Evolutionary conservation across 140 eudicot genomes (phyloP).

Genomic region (Anethum foeniculum): DNA sequence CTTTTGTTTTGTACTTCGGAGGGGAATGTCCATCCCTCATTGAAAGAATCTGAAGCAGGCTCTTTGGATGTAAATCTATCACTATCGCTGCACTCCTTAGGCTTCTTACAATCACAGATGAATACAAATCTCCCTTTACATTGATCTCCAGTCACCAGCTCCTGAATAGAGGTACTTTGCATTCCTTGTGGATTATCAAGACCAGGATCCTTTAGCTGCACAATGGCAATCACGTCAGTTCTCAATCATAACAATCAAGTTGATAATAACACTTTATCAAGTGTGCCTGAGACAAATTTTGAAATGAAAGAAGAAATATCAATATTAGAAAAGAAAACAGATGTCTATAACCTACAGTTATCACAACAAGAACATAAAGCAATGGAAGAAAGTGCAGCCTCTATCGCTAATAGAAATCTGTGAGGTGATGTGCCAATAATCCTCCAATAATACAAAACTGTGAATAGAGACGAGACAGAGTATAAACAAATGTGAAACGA

Average conservation of each 20-base stretch:
- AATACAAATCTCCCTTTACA: constrained; percentile 90
- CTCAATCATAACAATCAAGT: background rate
- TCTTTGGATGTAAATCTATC: constrained; percentile 81
- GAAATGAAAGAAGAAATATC: background rate
- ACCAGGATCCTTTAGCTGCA: constrained; percentile 80
- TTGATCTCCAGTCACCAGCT: constrained; percentile 81
- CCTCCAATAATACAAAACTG: too few species aligned
- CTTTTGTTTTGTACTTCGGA: constrained; percentile 91
- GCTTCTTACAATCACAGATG: constrained; percentile 74
- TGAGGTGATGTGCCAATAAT: background rate
- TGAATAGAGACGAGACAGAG: too few species aligned
- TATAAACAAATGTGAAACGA: too few species aligned
- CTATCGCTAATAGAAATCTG: background rate
- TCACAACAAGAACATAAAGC: background rate
- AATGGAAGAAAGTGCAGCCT: background rate
- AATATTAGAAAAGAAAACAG: background rate
- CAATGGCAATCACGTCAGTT: background rate
- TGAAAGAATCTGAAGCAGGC: constrained; percentile 76
- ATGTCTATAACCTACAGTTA: background rate
- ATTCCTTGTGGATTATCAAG: constrained; percentile 76
- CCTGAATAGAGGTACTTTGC: constrained; percentile 90
- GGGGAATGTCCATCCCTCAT: constrained; percentile 98
- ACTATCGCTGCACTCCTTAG: constrained; percentile 32
- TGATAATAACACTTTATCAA: background rate
- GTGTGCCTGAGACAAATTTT: background rate